These are phyloP conservation scores for Allium fistulosum DNA, from an alignment of 106 monocot species.

Conservation along the genomic window DNA sequence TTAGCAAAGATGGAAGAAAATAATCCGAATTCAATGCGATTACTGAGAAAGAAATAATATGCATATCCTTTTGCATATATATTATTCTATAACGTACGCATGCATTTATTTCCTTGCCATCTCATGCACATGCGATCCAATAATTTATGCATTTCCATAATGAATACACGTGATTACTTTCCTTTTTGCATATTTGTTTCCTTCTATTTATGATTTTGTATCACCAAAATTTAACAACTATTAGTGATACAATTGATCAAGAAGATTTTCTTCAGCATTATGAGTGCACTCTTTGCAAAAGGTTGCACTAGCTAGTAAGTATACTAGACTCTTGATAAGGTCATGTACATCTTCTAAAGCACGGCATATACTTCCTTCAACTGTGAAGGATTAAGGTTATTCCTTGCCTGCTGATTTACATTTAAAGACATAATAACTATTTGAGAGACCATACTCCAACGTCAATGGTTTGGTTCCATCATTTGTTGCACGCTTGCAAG, in stretches of 20 bases:
- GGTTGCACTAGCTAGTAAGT: slow-evolving; percentile 86
- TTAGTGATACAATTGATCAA: slow-evolving; percentile 73
- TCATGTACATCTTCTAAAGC: slow-evolving; percentile 75
- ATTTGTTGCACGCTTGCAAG: slow-evolving; percentile 67
- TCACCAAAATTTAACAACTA: not conserved
- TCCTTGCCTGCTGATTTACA: slow-evolving; percentile 87
- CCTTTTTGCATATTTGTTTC: no score
- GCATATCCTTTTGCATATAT: no score
- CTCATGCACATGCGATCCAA: no score
- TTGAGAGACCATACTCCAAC: slow-evolving; percentile 35
- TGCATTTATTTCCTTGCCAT: no score
- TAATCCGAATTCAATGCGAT: no score
- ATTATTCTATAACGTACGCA: no score
- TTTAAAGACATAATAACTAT: slow-evolving; percentile 46
- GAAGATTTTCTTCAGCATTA: slow-evolving; percentile 72
- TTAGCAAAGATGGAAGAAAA: no score
- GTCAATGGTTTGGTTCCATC: slow-evolving; percentile 83
- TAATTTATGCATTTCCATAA: no score
- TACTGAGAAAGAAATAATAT: no score
- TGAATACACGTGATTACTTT: no score
- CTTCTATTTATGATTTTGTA: no score
- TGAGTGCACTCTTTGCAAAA: slow-evolving; percentile 77
- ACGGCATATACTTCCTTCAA: slow-evolving; percentile 25
- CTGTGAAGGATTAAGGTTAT: slow-evolving; percentile 75
- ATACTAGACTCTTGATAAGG: slow-evolving; percentile 70